Evolutionary conservation across 257 asterid genomes (phyloP).

Genomic region (Marsdenia floribunda): DNA sequence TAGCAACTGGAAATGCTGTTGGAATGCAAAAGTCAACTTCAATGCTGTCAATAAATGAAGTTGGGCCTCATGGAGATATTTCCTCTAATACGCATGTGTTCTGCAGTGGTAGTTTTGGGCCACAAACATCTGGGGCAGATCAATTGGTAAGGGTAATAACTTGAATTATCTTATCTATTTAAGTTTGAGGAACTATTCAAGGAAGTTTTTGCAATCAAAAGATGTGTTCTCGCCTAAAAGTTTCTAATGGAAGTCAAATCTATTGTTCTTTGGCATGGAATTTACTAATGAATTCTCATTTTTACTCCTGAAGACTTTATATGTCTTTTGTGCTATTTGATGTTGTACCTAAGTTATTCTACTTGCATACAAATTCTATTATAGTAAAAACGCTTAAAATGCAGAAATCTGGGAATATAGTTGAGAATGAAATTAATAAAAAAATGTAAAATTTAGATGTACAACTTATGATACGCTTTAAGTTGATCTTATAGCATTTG

Average conservation of each 20-base stretch:
- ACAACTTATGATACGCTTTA: neutral
- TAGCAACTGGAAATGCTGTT: constrained; percentile 15
- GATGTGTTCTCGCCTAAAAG: neutral
- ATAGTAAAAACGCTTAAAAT: neutral
- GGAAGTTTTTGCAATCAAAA: neutral
- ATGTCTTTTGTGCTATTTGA: neutral
- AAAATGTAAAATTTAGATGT: neutral
- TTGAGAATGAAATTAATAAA: neutral
- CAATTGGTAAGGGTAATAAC: constrained; percentile 12
- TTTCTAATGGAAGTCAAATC: neutral
- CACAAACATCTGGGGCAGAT: constrained; percentile 12
- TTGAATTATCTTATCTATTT: neutral
- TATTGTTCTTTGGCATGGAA: neutral
- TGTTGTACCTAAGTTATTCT: neutral
- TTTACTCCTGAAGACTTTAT: neutral
- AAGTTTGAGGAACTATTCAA: neutral
- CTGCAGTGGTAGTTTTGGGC: constrained; percentile 6
- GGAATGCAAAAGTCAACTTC: constrained; percentile 15
- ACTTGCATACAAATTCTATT: neutral
- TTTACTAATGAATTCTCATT: neutral
- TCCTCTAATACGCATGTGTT: constrained; percentile 14
- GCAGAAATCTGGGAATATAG: neutral
- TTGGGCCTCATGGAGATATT: constrained; percentile 18
- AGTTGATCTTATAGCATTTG: neutral
- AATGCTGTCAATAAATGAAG: constrained; percentile 17